These are phyloP conservation scores for Vigna angularis DNA, from an alignment of 306 rosid species.

Conservation along the genomic window DNA sequence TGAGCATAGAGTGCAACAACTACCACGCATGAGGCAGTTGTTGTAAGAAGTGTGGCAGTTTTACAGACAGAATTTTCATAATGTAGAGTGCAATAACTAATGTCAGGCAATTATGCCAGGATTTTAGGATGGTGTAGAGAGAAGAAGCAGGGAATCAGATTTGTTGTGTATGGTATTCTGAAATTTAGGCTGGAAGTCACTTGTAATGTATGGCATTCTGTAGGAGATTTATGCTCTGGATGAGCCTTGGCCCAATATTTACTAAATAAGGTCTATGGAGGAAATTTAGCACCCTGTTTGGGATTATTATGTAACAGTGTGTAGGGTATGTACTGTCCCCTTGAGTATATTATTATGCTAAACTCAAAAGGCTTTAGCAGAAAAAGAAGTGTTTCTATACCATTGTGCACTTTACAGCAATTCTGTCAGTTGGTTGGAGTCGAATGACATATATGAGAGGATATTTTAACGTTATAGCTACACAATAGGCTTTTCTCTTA, in stretches of 20 bases:
- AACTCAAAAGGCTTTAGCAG: neutral
- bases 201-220: too few species aligned
- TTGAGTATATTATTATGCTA: neutral
- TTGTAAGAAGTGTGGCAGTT: neutral
- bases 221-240: neutral
- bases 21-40: neutral
- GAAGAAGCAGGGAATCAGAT: neutral
- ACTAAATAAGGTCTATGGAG: neutral
- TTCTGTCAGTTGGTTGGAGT: neutral
- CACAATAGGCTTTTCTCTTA: neutral
- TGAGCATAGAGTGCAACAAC: neutral
- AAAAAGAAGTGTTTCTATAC: neutral
- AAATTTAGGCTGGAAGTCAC: neutral
- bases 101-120: neutral
- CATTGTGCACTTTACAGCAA: neutral
- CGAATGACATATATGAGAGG: neutral
- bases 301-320: neutral
- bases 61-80: neutral
- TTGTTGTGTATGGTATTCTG: neutral
- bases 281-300: neutral
- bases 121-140: neutral
- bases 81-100: neutral
- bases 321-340: neutral
- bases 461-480: neutral
- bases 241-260: neutral